Base-by-base conservation (phyloP, 1,284 basidiomycete genomes). In the Inonotus obliquus region DNA sequence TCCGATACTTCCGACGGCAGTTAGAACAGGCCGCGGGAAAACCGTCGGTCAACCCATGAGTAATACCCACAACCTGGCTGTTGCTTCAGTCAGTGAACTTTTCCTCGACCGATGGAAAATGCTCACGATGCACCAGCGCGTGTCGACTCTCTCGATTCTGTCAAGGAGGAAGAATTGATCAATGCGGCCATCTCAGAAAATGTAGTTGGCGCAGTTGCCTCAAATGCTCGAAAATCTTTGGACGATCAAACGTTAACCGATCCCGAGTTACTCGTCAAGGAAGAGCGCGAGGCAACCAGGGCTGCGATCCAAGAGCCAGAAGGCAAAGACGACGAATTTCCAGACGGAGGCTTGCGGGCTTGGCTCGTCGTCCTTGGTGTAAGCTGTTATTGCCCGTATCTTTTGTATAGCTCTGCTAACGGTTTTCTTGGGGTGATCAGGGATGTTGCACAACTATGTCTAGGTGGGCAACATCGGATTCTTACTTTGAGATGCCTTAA, bases 331-430 rank as follows among this genome's bases (percentile, higher is more conserved):
- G 62, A 57, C 1, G 62, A 60, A 13, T 73, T 66, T 38, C 77
- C 77, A 3, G 77, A 79, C 59, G 77, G 77, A 25, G 77, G 77
- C 1, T 55, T 74, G 32, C 68, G 68, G 25, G 77, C 77, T 1
- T 79, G 77, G 77, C 52, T 73, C 11, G 71, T 75, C 4, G 70
- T 76, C 1, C 44, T 74, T 35, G 76, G 76, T 19, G 77, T 78
- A 63, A 57, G 76, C 71, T 3, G 17, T 29, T 27, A 44, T 53
- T 1, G 2, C 62, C 37, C 44, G 29, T 13, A 37, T 52, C 10
- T 59, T 19, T 37, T 41, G 11, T 21, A 25, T n/a, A 25, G 17
- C 41, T 17, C 4, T n/a, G 51, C 23, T 52, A 11, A 32, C 1
- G 41, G 14, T 41, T 13, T 27, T 63, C 65, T 0, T 14, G 1